phyloP scores from a whole-genome alignment of 2,329 filamentous ascomycete species.

The Colletotrichum sp. region DNA sequence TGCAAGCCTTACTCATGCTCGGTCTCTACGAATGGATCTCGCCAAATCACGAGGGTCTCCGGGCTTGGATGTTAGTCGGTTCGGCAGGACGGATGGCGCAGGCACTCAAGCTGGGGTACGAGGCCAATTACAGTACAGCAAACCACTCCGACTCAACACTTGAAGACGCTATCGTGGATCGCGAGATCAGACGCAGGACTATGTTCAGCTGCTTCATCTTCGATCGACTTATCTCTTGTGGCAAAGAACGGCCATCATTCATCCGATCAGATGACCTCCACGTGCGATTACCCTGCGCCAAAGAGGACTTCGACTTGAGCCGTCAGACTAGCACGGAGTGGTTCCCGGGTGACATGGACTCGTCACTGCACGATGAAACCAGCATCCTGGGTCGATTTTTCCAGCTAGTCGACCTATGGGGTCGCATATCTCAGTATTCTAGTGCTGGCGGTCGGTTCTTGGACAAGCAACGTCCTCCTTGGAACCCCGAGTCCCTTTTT shows the following conservation, averaged over 20 bases:
- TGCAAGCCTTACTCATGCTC: constrained; percentile 73
- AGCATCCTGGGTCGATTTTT: constrained; percentile 58
- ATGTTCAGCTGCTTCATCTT: constrained; percentile 78
- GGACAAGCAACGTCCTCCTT: constrained; percentile 58
- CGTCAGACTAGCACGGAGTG: constrained; percentile 58
- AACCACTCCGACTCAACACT: not conserved
- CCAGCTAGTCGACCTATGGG: constrained; percentile 63
- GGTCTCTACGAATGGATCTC: constrained; percentile 75
- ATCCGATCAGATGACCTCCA: constrained; percentile 63
- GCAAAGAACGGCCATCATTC: constrained; percentile 65
- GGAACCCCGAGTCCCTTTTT: constrained; percentile 62
- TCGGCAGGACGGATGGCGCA: constrained; percentile 68
- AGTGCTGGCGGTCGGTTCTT: constrained; percentile 55
- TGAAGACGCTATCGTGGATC: constrained; percentile 31
- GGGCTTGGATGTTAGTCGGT: constrained; percentile 70
- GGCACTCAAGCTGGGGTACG: constrained; percentile 64
- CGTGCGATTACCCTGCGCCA: constrained; percentile 71
- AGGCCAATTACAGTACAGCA: constrained; percentile 39
- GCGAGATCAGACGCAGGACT: constrained; percentile 69
- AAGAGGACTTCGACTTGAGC: constrained; percentile 67
- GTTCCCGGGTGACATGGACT: constrained; percentile 34
- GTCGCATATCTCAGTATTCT: constrained; percentile 60
- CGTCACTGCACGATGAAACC: constrained; percentile 37
- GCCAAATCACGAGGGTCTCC: constrained; percentile 56
- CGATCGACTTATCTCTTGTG: constrained; percentile 71